phyloP scores from a whole-genome alignment of 164 flowering plant genomes.

The Vitis amurensis region DNA sequence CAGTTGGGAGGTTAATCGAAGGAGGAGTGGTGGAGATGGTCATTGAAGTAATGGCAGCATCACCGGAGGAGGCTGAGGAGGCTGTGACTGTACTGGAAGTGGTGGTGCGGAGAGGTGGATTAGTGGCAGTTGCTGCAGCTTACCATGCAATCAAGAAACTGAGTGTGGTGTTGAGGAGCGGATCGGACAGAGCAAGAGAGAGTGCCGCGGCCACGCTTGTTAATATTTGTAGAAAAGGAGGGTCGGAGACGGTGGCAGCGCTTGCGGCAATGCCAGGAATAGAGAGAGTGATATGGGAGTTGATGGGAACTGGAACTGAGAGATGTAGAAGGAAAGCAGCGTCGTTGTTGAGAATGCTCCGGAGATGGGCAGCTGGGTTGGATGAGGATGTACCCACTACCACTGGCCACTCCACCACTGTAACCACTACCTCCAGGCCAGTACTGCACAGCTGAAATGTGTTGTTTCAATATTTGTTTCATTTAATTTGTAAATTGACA shows the following conservation, averaged over 20 bases:
- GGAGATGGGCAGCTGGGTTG: slow-evolving; percentile 69
- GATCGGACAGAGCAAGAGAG: slow-evolving; percentile 62
- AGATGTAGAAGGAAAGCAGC: slow-evolving; percentile 65
- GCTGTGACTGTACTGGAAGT: slow-evolving; percentile 57
- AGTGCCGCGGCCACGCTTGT: slow-evolving; percentile 72
- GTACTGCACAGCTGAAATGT: slow-evolving; percentile 4
- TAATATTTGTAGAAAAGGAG: slow-evolving; percentile 62
- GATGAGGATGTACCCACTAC: slow-evolving; percentile 16
- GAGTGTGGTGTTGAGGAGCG: slow-evolving; percentile 43
- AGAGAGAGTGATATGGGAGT: slow-evolving; percentile 69
- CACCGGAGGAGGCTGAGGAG: slow-evolving; percentile 81
- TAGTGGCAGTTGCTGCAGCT: slow-evolving; percentile 45
- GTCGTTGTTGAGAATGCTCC: slow-evolving; percentile 51
- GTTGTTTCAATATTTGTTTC: not conserved
- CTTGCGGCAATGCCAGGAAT: slow-evolving; percentile 54
- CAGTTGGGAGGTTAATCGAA: slow-evolving; percentile 56
- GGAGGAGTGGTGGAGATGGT: slow-evolving; percentile 62
- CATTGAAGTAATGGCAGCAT: slow-evolving; percentile 26
- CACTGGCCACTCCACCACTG: slow-evolving; percentile 8
- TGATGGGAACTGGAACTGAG: slow-evolving; percentile 63
- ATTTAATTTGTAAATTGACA: slow-evolving; percentile 1
- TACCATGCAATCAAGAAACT: slow-evolving; percentile 32
- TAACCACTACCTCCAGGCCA: slow-evolving; percentile 1
- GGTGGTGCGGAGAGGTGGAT: slow-evolving; percentile 73
- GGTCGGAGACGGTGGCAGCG: slow-evolving; percentile 54